Percentiles rank a stretch among this genome's conserved stretches.
Evolutionary conservation across 139 green algal genomes (phyloP).

Genomic region (Pseudopediastrum boryanum): DNA sequence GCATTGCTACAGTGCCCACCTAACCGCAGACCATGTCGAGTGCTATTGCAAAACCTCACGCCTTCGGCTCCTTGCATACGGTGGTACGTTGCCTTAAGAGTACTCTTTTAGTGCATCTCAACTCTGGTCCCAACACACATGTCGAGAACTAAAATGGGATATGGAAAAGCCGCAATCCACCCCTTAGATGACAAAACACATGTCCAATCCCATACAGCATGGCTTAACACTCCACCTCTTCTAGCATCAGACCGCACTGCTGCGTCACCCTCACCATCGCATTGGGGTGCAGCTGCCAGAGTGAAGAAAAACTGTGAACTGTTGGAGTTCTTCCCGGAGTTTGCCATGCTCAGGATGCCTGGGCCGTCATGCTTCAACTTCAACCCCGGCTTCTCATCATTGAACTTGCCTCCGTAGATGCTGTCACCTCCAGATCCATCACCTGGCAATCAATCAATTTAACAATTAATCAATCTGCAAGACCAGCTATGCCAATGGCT

Average conservation of each 20-base stretch:
- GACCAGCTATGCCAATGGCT: too few relatives aligned
- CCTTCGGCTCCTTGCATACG: neutral
- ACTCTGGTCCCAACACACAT: too few relatives aligned
- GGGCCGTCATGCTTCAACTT: conserved; percentile 74
- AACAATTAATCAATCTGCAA: too few relatives aligned
- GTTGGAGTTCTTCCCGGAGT: conserved; percentile 91
- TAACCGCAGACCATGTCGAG: too few relatives aligned
- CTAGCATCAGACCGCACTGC: too few relatives aligned
- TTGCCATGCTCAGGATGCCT: conserved; percentile 84
- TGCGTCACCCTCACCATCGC: conserved; percentile 76
- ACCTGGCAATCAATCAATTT: conserved; percentile 46
- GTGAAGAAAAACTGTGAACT: conserved; percentile 90
- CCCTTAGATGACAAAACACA: neutral
- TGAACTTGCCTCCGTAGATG: conserved; percentile 85
- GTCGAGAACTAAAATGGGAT: too few relatives aligned
- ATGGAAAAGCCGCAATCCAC: too few relatives aligned
- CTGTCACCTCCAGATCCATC: conserved; percentile 83
- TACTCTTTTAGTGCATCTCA: too few relatives aligned
- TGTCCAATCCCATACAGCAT: neutral
- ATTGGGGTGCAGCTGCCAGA: conserved; percentile 64
- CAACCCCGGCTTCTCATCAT: conserved; percentile 83
- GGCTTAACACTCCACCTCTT: neutral
- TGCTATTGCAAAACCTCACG: neutral
- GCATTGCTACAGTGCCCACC: too few relatives aligned
- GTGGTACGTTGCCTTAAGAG: too few relatives aligned